Conservation (phyloP, 2,329 filamentous ascomycete genomes). For the Dendrostoma leiphaemia region DNA sequence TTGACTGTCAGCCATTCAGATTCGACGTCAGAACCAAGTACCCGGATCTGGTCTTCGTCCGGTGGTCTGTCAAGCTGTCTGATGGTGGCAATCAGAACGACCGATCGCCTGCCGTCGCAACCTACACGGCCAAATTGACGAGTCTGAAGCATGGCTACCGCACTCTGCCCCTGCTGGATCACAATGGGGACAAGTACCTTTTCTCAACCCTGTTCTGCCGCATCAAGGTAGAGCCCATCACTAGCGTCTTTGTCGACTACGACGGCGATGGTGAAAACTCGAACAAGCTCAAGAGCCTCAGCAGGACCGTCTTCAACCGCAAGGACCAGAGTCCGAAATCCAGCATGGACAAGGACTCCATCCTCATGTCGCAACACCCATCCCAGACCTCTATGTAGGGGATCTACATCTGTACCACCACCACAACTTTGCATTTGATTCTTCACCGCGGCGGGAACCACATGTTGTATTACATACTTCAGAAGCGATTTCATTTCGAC, state of each 20-base stretch:
- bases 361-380: not conserved
- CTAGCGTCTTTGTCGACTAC: constrained; percentile 55
- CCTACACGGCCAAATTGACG: constrained; percentile 88
- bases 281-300: constrained; percentile 55
- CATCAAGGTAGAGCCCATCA: constrained; percentile 64
- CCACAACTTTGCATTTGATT: not conserved
- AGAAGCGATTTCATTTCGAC: not conserved
- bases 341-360: constrained; percentile 37
- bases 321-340: constrained; percentile 48
- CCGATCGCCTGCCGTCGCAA: constrained; percentile 67
- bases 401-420: not conserved
- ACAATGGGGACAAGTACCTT: constrained; percentile 86
- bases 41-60: constrained; percentile 88
- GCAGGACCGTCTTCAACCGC: constrained; percentile 58
- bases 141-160: constrained; percentile 90
- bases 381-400: constrained; percentile 4
- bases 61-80: constrained; percentile 88
- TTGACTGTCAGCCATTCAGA: constrained; percentile 74
- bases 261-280: constrained; percentile 41
- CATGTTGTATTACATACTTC: constrained; percentile 3
- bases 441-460: constrained; percentile 5
- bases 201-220: constrained; percentile 94
- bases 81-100: constrained; percentile 70
- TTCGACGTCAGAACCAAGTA: constrained; percentile 91
- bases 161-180: constrained; percentile 84